Evolutionary conservation across 176 grass and related monocot genomes (phyloP).

Genomic region (Bothriochloa decipiens): DNA sequence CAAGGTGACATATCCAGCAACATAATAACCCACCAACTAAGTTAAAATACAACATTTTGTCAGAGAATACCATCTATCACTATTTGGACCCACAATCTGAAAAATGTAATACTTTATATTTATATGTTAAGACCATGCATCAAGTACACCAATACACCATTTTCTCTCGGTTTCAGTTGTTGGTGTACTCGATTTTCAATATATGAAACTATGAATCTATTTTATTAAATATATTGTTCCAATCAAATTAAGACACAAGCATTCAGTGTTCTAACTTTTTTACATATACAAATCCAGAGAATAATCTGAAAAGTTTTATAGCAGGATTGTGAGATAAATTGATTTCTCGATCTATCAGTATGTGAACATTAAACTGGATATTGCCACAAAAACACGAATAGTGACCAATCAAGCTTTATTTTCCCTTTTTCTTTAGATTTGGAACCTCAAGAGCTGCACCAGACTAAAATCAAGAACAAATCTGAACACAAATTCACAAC

Average conservation of each 20-base stretch:
- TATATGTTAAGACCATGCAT: not conserved
- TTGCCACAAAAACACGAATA: not conserved
- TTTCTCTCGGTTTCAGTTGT: not conserved
- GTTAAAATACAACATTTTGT: constrained; percentile 6
- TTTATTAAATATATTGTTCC: not conserved
- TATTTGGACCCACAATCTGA: not conserved
- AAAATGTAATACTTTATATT: not conserved
- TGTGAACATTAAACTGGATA: constrained; percentile 2
- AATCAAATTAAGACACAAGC: not conserved
- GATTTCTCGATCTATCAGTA: not conserved
- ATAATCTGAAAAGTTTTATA: constrained; percentile 4
- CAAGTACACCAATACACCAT: not conserved
- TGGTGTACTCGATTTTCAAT: not conserved
- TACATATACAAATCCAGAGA: not conserved
- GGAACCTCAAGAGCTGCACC: not conserved
- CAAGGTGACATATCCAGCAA: not conserved
- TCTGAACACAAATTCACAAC: not conserved
- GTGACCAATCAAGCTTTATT: not conserved
- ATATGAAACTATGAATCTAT: constrained; percentile 16
- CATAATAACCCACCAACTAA: not conserved
- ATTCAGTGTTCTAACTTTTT: constrained; percentile 1
- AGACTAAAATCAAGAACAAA: constrained; percentile 17
- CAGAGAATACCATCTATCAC: not conserved
- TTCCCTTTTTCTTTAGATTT: not conserved
- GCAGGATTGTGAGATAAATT: not conserved